Conservation (phyloP, 352 stramenopile species). For the Phytophthora cajani region DNA sequence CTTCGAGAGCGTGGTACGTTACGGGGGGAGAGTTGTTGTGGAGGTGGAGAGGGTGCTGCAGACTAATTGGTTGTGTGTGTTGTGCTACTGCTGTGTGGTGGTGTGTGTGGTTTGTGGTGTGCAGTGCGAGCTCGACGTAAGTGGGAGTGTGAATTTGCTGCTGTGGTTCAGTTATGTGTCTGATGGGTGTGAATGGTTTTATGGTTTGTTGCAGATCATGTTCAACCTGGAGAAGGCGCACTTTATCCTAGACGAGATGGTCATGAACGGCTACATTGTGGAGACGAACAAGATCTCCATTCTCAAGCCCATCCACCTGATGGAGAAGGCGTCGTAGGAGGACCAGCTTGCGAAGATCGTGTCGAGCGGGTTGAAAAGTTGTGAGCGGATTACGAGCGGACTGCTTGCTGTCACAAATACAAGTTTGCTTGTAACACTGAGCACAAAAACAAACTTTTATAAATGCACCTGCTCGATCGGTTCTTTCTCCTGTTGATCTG, state of each 20-base stretch:
- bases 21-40: slow-evolving; percentile 1
- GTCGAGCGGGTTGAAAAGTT: background rate
- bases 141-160: slow-evolving; percentile 19
- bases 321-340: slow-evolving; percentile 96
- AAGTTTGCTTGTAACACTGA: too few species aligned
- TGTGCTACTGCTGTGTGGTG: slow-evolving; percentile 4
- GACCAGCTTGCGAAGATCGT: background rate
- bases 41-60: background rate
- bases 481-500: too few species aligned
- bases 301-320: slow-evolving; percentile 98
- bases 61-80: background rate
- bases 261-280: slow-evolving; percentile 99
- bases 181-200: slow-evolving; percentile 11
- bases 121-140: slow-evolving; percentile 87
- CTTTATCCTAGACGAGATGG: slow-evolving; percentile 95
- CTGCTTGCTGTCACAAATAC: background rate
- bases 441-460: too few species aligned
- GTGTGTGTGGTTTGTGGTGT: slow-evolving; percentile 3
- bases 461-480: too few species aligned
- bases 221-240: slow-evolving; percentile 93
- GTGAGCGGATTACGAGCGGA: background rate
- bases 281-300: slow-evolving; percentile 99
- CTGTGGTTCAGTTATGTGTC: background rate
- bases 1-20: slow-evolving; percentile 96
- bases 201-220: slow-evolving; percentile 76